Base-by-base conservation (phyloP, 1,284 basidiomycete species). In the Volvariella volvacea region DNA sequence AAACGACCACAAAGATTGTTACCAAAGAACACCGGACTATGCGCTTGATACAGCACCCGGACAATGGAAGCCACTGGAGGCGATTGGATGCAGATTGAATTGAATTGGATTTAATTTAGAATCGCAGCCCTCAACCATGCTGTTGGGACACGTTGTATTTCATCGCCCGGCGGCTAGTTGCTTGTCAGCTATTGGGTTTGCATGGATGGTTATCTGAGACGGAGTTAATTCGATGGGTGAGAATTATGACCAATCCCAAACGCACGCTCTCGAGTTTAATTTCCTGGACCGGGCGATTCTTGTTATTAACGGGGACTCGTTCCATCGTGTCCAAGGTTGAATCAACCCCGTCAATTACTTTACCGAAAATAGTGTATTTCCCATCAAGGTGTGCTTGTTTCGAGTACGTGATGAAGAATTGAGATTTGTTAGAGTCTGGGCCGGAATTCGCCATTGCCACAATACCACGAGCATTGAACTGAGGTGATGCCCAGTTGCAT, bases 401-500 rank as follows among this genome's bases (percentile, higher is more conserved):
- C 0, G 85, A 71, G 59, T 95, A 97, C 1, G 92, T 86, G 59
- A 97, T 83, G 67, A 96, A 95, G 68, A 96, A 95, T 66, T 95
- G 86, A 2, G 90, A 91, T 65, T 95, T 96, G 70, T 96, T 97
- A 16, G 88, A 84, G 62, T 95, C 88, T 17, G 87, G 86, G 0
- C 94, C 94, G 3, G 88, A 85, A 63, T 97, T 97, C 42, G 93
- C 94, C 92, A 97, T 96, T 19, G 93, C 93, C n/a, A 96, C 83
- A 51, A 96, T 77, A 15, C 93, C 93, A 51, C 94, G 80, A 44
- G 81, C 73, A 64, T 96, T 96, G 71, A 98, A 97, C 92, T 94
- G 61, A 22, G 20, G 17, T 22, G 14, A 28, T 41, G 45, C 25
- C 6, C 6, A 28, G 25, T 6, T 28, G 25, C n/a, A n/a, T n/a